phyloP scores from a whole-genome alignment of 2,329 filamentous ascomycete species.

The Berkeleyomyces rouxiae region DNA sequence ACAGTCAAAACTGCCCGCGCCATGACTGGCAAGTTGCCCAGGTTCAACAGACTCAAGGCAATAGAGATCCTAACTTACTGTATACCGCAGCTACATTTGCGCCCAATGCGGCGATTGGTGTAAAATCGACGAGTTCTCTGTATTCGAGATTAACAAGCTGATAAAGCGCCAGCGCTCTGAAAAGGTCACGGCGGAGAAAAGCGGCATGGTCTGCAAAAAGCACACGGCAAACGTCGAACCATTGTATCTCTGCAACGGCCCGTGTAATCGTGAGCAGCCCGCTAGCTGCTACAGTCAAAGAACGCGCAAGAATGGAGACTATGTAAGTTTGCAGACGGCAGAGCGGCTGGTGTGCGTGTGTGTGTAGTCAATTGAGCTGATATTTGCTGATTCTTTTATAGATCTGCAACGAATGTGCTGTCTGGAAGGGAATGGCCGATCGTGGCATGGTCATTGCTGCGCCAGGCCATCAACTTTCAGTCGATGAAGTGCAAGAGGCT shows the following conservation, averaged over 20 bases:
- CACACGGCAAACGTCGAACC: slow-evolving; percentile 18
- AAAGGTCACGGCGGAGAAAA: slow-evolving; percentile 19
- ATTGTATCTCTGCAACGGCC: slow-evolving; percentile 20
- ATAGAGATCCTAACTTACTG: neutral
- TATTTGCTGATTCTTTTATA: neutral
- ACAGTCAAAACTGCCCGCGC: neutral
- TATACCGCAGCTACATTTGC: slow-evolving; percentile 16
- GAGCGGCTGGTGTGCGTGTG: no score
- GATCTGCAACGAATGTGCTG: neutral
- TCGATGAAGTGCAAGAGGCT: neutral
- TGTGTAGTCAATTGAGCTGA: neutral
- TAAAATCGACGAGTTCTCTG: slow-evolving; percentile 20
- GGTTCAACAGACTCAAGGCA: neutral
- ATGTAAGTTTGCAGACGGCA: slow-evolving; percentile 17
- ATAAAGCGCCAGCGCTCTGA: slow-evolving; percentile 12
- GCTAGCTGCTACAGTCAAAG: slow-evolving; percentile 20
- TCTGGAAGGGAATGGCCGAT: neutral
- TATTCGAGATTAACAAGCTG: slow-evolving; percentile 20
- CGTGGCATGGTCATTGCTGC: neutral
- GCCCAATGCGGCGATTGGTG: slow-evolving; percentile 24
- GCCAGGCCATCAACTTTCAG: neutral
- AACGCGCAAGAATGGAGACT: slow-evolving; percentile 18
- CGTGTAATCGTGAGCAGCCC: slow-evolving; percentile 19
- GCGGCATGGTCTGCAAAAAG: slow-evolving; percentile 23
- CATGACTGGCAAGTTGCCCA: neutral